Evolutionary conservation across 371 early-diverging fungal genomes (phyloP), one percentile per base, ranked within the genome.

Genomic region (Coemansia sp.): DNA sequence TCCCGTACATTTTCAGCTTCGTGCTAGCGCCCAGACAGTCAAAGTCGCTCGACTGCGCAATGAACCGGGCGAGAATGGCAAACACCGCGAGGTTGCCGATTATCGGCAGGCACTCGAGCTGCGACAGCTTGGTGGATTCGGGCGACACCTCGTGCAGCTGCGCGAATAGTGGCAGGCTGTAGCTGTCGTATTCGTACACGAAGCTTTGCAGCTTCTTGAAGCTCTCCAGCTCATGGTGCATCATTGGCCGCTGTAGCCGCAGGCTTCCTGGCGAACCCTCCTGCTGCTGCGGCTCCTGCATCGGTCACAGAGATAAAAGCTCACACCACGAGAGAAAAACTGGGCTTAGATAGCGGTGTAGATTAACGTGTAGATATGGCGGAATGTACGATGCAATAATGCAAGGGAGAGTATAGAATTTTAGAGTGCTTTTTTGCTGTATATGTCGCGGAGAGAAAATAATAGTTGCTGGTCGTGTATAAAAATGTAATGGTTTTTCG

Each of bases 161-260:
- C 10, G 48, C 52, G 14, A 69, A 70, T 4, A 74, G 66, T 20
- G 75, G 75, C 26, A 70, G 32, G 8, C 16, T 55, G 54, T 74
- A 70, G 62, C 59, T 70, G 66, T 74, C 75, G 34, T 66, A 74
- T 30, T 65, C 62, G n/a, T 59, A 62, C 0, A 66, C 75, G 48
- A 59, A 11, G n/a, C 52, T 56, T 39, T 70, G 70, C 36, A 74
- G 59, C 31, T 40, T 31, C n/a, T 65, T 65, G 34, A 70, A 74
- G 31, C 54, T 45, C 32, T 32, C 31, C 3, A 51, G 51, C 20
- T 74, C 75, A 8, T 69, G 51, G 38, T 36, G 36, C 39, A 69
- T 43, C 70, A 74, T 74, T 10, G 69, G 47, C 31, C 70, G 75
- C 5, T 41, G 51, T 10, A 59, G 34, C 16, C 35, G 60, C 41